Base-by-base conservation (phyloP, 805 yeast species). In the Lipomyces lipofer region DNA sequence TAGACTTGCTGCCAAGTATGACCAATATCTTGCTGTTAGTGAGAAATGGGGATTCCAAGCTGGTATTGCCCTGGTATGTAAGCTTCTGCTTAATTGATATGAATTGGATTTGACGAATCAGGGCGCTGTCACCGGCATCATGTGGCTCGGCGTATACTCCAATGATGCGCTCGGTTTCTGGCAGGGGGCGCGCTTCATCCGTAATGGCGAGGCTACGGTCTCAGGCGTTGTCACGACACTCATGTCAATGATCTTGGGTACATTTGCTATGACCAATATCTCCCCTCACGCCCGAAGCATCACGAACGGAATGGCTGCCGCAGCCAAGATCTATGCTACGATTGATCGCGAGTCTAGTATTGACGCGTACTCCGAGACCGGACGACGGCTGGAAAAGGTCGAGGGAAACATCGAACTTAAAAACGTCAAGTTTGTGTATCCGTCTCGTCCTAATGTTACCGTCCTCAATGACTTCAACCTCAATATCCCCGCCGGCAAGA, bases 401-500 rank as follows among this genome's bases (percentile, higher is more conserved):
- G 28, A 48, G 15, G 88, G 87, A n/a, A 66, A 70, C 4, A 65
- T 66, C 24, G 60, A 55, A 24, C 49, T 66, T 21, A 24, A 39
- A 13, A 35, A 60, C 38, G 56, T 66, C 21, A 42, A 43, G 35
- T 66, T 64, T 43, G 52, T 66, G 15, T 66, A 66, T 28, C 69
- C 69, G 1, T 58, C 69, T 1, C 56, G 69, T 3, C 66, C 68
- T 2, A 57, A 64, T 27, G 66, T 64, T 12, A 50, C 61, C 15
- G 60, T 66, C 12, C 45, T 67, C 24, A 49, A 56, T 7, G 56
- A 65, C 48, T 54, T 65, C 45, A 38, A 51, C 27, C 58, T 66
- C 13, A 36, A 40, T 3, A 43, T 67, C 80, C 89, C 90, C 4
- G 85, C 91, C 2, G 96, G 96, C 8, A 69, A 82, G 63, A 88